These are phyloP conservation scores for Tulasnella sp. DNA, from an alignment of 768 basidiomycete genomes.

Conservation along the genomic window DNA sequence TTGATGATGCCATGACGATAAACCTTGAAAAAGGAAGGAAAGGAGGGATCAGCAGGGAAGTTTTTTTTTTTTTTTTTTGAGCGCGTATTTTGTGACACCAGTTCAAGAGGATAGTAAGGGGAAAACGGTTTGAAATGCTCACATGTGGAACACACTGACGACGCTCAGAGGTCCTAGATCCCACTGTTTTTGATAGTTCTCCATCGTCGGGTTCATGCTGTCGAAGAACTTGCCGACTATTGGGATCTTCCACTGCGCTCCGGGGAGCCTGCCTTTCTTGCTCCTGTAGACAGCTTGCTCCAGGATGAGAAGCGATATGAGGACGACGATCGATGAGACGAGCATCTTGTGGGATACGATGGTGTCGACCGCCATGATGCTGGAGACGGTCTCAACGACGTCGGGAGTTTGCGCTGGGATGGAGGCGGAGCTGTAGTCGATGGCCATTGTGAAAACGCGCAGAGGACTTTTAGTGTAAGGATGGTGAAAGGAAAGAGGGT, in stretches of 20 bases:
- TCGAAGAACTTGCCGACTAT: constrained; percentile 94
- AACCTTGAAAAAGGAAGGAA: constrained; percentile 45
- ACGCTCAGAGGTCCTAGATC: constrained; percentile 77
- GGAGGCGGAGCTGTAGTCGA: constrained; percentile 3
- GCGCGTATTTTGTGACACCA: not conserved
- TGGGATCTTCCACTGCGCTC: constrained; percentile 89
- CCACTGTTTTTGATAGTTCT: constrained; percentile 89
- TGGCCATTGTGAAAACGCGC: constrained; percentile 3
- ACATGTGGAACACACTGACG: constrained; percentile 98
- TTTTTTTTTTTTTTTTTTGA: not conserved
- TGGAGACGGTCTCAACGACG: not conserved
- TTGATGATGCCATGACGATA: constrained; percentile 95
- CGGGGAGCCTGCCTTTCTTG: constrained; percentile 84
- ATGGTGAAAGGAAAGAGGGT: not conserved
- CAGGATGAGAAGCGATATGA: constrained; percentile 64
- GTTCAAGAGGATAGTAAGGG: not conserved
- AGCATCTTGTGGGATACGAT: constrained; percentile 10
- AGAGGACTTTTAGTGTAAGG: not conserved
- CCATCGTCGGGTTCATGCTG: constrained; percentile 82
- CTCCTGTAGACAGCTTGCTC: constrained; percentile 83
- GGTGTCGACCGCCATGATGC: not conserved
- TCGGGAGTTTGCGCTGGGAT: not conserved
- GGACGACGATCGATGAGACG: constrained; percentile 33
- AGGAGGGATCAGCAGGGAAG: not conserved
- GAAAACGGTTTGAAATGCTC: constrained; percentile 22